Evolutionary conservation across 2,329 filamentous ascomycete species (phyloP), one percentile per base, ranked within the genome.

Genomic region (Ciborinia camelliae): DNA sequence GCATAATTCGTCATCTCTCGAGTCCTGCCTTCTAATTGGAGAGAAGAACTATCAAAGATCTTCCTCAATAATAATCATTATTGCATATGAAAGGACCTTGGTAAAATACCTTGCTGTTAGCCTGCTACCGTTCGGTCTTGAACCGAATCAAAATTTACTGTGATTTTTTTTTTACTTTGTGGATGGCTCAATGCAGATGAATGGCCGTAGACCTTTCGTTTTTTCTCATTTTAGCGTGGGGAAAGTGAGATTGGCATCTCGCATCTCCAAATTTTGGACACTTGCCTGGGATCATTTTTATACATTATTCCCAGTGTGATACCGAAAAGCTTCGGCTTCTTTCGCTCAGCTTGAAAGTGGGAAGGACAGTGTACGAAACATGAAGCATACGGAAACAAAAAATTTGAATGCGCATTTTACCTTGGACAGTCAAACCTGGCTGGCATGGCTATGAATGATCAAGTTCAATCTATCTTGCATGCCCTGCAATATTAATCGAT

Each of bases 401-500:
- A 15, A 15, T 18, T 39, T 30, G 58, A 63, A 48, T 37, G n/a
- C 51, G 51, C 51, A 63, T 63, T 37, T 57, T 57, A 37, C 51
- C 61, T 37, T 48, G 60, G 48, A 35, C 41, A 32, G 41, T 28
- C 61, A 57, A 63, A 63, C 54, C 39, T 45, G 41, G 39, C 39
- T 45, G 41, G 39, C 26, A 58, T 57, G 28, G 51, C 52, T 30
- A 58, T 48, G 58, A 63, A 62, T 55, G 50, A 62, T 62, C 60
- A 62, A 43, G 45, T 62, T 61, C 50, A 35, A 37, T 63, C 51
- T 50, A 63, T 63, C 41, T 63, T 39, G 54, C 43, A 63, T 45
- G 61, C 41, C 32, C 51, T 63, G 61, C 52, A 32, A 63, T 23
- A 63, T 52, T 63, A 63, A 63, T 58, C 61, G 47, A 63, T 48